Evolutionary conservation across 192 early-diverging fungal genomes (phyloP).

Genomic region (Linnemannia hyalina): DNA sequence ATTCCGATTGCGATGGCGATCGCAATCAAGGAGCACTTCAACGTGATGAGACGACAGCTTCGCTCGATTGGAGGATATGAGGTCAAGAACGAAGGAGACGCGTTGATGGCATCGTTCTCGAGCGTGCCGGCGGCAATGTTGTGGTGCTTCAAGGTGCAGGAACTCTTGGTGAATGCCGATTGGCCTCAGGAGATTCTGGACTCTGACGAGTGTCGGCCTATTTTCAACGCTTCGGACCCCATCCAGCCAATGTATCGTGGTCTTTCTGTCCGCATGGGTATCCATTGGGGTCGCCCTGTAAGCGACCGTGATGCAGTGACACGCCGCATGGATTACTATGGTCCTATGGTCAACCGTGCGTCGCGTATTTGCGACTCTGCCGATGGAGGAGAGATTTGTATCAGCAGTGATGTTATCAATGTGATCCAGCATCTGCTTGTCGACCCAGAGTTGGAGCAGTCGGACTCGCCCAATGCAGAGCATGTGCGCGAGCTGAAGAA

Average conservation of each 20-base stretch:
- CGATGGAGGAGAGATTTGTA: conserved; percentile 91
- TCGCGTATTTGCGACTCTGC: conserved; percentile 86
- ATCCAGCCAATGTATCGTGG: conserved; percentile 83
- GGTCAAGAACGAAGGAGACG: conserved; percentile 96
- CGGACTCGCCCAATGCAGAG: conserved; percentile 38
- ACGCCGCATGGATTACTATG: conserved; percentile 96
- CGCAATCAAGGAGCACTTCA: conserved; percentile 89
- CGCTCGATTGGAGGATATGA: conserved; percentile 91
- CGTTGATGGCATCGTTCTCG: conserved; percentile 94
- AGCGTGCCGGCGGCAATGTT: conserved; percentile 83
- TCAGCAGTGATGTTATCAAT: conserved; percentile 83
- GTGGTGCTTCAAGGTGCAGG: conserved; percentile 91
- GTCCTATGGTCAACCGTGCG: conserved; percentile 92
- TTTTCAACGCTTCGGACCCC: conserved; percentile 70
- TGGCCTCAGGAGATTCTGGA: conserved; percentile 91
- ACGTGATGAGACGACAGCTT: conserved; percentile 84
- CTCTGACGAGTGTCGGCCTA: conserved; percentile 79
- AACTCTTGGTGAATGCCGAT: conserved; percentile 82
- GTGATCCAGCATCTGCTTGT: conserved; percentile 35
- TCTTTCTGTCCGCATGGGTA: conserved; percentile 92
- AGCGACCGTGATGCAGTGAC: conserved; percentile 92
- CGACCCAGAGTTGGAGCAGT: conserved; percentile 37
- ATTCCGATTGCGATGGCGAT: conserved; percentile 85
- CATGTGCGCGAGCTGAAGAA: conserved; percentile 66
- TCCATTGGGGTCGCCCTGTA: conserved; percentile 90